Evolutionary conservation across 495 filamentous ascomycete species (phyloP).

Genomic region (Aspergillus hancockii): DNA sequence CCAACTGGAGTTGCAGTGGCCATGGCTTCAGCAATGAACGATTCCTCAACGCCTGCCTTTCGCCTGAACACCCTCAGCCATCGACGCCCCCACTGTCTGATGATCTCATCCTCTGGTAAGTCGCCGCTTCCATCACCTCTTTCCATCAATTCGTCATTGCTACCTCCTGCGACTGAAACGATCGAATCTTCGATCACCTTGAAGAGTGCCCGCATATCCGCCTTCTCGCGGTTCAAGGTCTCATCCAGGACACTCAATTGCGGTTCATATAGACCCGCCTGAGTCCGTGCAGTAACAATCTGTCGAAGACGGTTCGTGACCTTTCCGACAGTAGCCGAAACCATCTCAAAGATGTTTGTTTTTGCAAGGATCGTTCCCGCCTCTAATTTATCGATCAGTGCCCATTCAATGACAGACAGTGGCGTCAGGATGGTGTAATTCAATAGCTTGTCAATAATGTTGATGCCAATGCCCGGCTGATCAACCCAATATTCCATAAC

Average conservation of each 20-base stretch:
- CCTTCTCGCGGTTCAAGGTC: conserved; percentile 63
- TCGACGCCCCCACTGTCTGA: conserved; percentile 78
- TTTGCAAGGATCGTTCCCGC: conserved; percentile 70
- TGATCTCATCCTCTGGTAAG: conserved; percentile 57
- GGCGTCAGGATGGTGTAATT: conserved; percentile 95
- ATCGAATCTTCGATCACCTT: conserved; percentile 78
- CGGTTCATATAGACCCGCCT: conserved; percentile 55
- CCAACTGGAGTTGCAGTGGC: conserved; percentile 38
- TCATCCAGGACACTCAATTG: conserved; percentile 65
- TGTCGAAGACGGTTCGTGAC: conserved; percentile 88
- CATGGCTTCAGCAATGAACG: conserved; percentile 49
- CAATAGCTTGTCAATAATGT: conserved; percentile 93
- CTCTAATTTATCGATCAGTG: conserved; percentile 61
- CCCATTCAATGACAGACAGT: conserved; percentile 83
- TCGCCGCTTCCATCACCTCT: conserved; percentile 44
- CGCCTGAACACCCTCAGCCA: conserved; percentile 86
- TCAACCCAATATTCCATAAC: conserved; percentile 93
- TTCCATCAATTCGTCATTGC: conserved; percentile 70
- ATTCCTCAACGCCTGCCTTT: conserved; percentile 82
- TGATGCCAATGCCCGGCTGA: conserved; percentile 89
- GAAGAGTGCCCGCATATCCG: conserved; percentile 77
- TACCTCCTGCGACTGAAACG: conserved; percentile 68
- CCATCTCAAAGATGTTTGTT: conserved; percentile 82
- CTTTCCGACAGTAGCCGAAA: conserved; percentile 84
- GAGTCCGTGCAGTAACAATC: conserved; percentile 63